Percentiles rank a stretch among this genome's conserved stretches.
Conservation (phyloP, 768 basidiomycete species). For the Melanogaster broomeanus region DNA sequence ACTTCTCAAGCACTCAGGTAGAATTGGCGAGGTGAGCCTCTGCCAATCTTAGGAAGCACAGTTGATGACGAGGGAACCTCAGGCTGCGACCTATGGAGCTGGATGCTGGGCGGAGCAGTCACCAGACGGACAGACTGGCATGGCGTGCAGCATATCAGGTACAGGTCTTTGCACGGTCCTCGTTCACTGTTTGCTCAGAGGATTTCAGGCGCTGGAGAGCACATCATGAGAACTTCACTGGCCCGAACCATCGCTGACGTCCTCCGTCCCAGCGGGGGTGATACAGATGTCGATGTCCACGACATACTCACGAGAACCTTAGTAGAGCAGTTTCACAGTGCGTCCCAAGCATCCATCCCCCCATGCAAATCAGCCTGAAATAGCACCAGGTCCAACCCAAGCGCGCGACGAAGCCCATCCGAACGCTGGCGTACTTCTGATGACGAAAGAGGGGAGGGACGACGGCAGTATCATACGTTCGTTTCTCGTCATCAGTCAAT, state of each 20-base stretch:
- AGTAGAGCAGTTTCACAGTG: slow-evolving; percentile 52
- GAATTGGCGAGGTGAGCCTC: slow-evolving; percentile 67
- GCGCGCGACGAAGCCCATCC: slow-evolving; percentile 45
- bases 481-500: background rate
- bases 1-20: slow-evolving; percentile 72
- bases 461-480: slow-evolving; percentile 28
- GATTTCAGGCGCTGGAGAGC: slow-evolving; percentile 66
- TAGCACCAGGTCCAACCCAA: slow-evolving; percentile 35
- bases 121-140: slow-evolving; percentile 27
- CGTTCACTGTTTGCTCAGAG: background rate
- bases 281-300: slow-evolving; percentile 52
- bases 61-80: background rate
- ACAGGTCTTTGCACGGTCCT: background rate
- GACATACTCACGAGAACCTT: slow-evolving; percentile 49
- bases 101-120: slow-evolving; percentile 70
- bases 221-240: slow-evolving; percentile 58
- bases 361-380: background rate
- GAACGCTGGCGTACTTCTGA: slow-evolving; percentile 62
- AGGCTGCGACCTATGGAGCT: slow-evolving; percentile 74
- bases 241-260: slow-evolving; percentile 57
- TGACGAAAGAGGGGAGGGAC: slow-evolving; percentile 48
- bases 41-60: background rate
- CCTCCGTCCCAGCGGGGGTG: slow-evolving; percentile 24
- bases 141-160: slow-evolving; percentile 74
- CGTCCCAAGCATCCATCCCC: slow-evolving; percentile 19